Conservation (phyloP, 2,329 filamentous ascomycete genomes). For the Massarina eburnea region DNA sequence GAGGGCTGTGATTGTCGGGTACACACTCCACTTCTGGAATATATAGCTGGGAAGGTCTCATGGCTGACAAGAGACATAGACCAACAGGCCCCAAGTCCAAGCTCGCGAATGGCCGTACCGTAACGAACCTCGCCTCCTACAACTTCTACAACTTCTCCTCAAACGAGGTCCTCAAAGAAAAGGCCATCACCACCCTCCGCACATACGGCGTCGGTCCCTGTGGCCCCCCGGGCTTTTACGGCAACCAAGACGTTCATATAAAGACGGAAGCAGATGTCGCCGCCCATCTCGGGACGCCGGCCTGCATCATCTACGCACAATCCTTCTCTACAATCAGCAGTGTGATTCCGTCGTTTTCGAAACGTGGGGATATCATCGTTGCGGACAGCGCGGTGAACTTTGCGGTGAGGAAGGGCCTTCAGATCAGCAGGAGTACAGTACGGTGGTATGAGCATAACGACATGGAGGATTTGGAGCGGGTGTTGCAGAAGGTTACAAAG, state of each 20-base stretch:
- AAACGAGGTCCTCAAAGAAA: conserved; percentile 91
- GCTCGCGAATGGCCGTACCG: conserved; percentile 82
- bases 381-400: conserved; percentile 93
- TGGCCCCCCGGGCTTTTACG: conserved; percentile 96
- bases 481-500: conserved; percentile 80
- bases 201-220: conserved; percentile 97
- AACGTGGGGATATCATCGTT: conserved; percentile 95
- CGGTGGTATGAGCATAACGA: conserved; percentile 96
- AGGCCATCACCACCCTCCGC: conserved; percentile 88
- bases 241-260: conserved; percentile 97
- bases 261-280: conserved; percentile 95
- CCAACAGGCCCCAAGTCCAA: conserved; percentile 89
- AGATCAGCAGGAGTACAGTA: conserved; percentile 88
- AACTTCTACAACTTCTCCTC: conserved; percentile 98
- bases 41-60: not conserved
- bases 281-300: conserved; percentile 80
- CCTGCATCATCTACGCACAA: conserved; percentile 94
- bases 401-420: conserved; percentile 89
- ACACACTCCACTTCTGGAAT: conserved; percentile 16
- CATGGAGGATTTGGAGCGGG: conserved; percentile 86
- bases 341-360: conserved; percentile 95
- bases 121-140: conserved; percentile 89
- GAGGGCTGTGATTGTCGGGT: conserved; percentile 86
- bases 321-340: conserved; percentile 96
- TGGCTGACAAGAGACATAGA: conserved; percentile 47